phyloP scores from a whole-genome alignment of 495 filamentous ascomycete species.

The Rhizodiscina lignyota region DNA sequence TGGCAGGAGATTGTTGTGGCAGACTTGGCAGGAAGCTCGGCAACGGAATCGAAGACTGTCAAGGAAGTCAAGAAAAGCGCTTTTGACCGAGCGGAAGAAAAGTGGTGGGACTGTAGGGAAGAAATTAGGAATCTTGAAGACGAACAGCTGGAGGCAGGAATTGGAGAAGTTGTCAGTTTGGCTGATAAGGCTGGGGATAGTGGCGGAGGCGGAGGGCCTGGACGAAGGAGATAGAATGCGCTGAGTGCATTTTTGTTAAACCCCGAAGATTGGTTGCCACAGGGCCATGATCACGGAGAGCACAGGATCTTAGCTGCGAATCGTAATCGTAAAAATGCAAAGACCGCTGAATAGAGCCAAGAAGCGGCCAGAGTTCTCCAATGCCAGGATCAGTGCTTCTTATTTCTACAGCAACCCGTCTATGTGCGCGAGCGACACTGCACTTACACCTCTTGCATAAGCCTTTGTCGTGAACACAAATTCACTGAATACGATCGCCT shows the following conservation, averaged over 20 bases:
- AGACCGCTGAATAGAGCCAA: too few species aligned
- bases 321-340: too few species aligned
- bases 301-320: too few species aligned
- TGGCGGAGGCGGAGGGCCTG: conserved; percentile 2
- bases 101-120: conserved; percentile 97
- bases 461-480: conserved; percentile 87
- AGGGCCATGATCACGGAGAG: too few species aligned
- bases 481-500: conserved; percentile 92
- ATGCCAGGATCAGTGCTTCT: too few species aligned
- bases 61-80: conserved; percentile 87
- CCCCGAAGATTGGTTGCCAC: too few species aligned
- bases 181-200: conserved; percentile 34
- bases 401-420: conserved; percentile 53
- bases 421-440: conserved; percentile 78
- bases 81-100: conserved; percentile 79
- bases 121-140: conserved; percentile 87
- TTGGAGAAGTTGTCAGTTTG: conserved; percentile 84
- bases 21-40: conserved; percentile 39
- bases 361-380: too few species aligned
- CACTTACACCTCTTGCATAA: conserved; percentile 79
- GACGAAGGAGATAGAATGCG: background rate
- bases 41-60: conserved; percentile 42
- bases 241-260: too few species aligned
- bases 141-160: conserved; percentile 89
- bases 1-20: conserved; percentile 81